phyloP scores from a whole-genome alignment of 2,329 filamentous ascomycete genomes.

The Davidsoniella virescens region DNA sequence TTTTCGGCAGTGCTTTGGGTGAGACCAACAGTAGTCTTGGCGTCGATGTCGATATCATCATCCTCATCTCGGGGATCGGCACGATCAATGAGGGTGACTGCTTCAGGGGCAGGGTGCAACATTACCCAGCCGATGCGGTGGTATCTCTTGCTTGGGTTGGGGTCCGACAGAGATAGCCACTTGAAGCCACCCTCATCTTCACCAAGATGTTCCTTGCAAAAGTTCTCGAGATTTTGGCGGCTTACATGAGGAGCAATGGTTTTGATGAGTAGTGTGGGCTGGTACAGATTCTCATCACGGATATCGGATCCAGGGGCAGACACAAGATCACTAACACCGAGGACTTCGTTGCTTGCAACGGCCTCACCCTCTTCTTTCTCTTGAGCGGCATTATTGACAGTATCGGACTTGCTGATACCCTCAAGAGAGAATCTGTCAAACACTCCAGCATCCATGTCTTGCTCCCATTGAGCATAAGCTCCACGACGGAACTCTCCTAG shows the following conservation, averaged over 20 bases:
- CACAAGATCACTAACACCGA: conserved; percentile 81
- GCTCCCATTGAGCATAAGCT: conserved; percentile 75
- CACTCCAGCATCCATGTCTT: conserved; percentile 64
- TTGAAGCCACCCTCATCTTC: conserved; percentile 86
- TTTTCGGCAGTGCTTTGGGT: conserved; percentile 56
- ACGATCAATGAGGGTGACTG: conserved; percentile 47
- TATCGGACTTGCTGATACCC: conserved; percentile 84
- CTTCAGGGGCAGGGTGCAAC: conserved; percentile 64
- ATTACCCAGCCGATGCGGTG: conserved; percentile 98
- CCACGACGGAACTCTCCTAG: conserved; percentile 66
- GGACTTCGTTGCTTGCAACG: conserved; percentile 75
- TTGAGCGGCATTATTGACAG: conserved; percentile 65
- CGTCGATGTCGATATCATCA: conserved; percentile 20
- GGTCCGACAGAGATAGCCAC: conserved; percentile 89
- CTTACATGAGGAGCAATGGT: conserved; percentile 94
- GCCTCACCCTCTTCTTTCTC: conserved; percentile 96
- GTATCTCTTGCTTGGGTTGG: conserved; percentile 91
- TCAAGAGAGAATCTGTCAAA: conserved; percentile 94
- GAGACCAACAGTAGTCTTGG: conserved; percentile 21
- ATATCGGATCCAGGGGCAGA: conserved; percentile 72
- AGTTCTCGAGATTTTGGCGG: conserved; percentile 79
- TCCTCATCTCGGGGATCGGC: conserved; percentile 48
- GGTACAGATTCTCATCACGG: conserved; percentile 71
- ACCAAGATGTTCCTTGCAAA: conserved; percentile 86
- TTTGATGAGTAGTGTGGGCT: conserved; percentile 92